Evolutionary conservation across 306 rosid species (phyloP).

Genomic region (Acacia acuminata): DNA sequence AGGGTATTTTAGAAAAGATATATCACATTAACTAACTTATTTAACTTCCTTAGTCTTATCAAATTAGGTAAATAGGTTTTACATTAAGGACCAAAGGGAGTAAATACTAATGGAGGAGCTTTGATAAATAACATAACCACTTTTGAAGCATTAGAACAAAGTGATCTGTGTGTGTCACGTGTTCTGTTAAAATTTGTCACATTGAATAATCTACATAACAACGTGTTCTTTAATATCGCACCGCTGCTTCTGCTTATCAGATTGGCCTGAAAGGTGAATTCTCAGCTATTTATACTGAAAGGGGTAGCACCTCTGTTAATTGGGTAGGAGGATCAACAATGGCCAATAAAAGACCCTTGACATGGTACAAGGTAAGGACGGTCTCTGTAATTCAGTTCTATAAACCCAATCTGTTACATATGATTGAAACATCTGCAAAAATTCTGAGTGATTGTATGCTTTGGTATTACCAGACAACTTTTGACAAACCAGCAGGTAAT

Average conservation of each 20-base stretch:
- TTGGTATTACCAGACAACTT: slow-evolving; percentile 46
- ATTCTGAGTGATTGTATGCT: slow-evolving; percentile 16
- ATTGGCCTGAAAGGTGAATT: slow-evolving; percentile 85
- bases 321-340: slow-evolving; percentile 52
- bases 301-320: slow-evolving; percentile 50
- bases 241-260: slow-evolving; percentile 41
- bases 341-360: slow-evolving; percentile 55
- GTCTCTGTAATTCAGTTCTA: background rate
- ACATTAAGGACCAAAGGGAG: too few relatives aligned
- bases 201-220: too few relatives aligned
- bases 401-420: background rate
- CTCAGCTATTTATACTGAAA: slow-evolving; percentile 57
- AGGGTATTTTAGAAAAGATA: too few relatives aligned
- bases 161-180: background rate
- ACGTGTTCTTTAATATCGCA: background rate
- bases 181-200: background rate
- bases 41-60: too few relatives aligned
- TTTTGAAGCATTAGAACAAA: background rate
- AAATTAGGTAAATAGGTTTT: too few relatives aligned
- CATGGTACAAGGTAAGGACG: slow-evolving; percentile 69
- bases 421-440: slow-evolving; percentile 2
- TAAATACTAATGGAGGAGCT: background rate
- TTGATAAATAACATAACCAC: background rate
- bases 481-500: slow-evolving; percentile 57
- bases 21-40: too few relatives aligned